Evolutionary conservation across 495 filamentous ascomycete genomes (phyloP), one percentile per base, ranked within the genome.

Genomic region (Tuber melanosporum): DNA sequence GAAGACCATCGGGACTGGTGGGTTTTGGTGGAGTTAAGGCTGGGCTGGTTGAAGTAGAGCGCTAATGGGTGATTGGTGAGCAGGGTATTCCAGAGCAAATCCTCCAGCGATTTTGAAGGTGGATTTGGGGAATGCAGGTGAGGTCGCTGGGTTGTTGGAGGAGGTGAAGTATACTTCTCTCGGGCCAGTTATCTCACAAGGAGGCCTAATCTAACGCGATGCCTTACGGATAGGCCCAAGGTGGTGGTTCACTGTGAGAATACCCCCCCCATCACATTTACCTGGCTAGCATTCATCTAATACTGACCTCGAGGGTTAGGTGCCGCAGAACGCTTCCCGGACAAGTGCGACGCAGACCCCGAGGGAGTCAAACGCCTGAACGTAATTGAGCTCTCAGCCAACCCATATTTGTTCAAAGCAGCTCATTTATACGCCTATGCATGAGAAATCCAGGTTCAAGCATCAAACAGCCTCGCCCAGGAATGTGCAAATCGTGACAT

Each of bases 321-420:
- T 84, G 94, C 94, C 45, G 94, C 94, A n/a, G 94, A 97, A 78
- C 91, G 93, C 77, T 95, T 90, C 80, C 94, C 94, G 3, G 94
- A 98, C 80, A 90, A 91, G 81, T 94, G 92, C 83, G 91, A 93
- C 77, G 87, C 89, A 71, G 89, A 97, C 81, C 94, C 94, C 39
- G 89, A 90, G 62, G 91, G 90, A 77, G 92, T 93, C 0, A 89
- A 90, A 75, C 88, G 86, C 47, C 85, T 97, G 78, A 98, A 98
- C 83, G 89, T 95, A 42, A 88, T 90, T 45, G 75, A 17, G 3
- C 32, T 39, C 44, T 36, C 32, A 22, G 10, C 9, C 44, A 4
- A 20, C n/a, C 6, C 19, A 70, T 41, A 49, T n/a, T 32, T 20
- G 20, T 36, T 52, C 46, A n/a, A 20, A 26, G 32, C 4, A 12